Evolutionary conservation across 805 yeast species (phyloP).

Genomic region (Jamesozyma jinghongensis): DNA sequence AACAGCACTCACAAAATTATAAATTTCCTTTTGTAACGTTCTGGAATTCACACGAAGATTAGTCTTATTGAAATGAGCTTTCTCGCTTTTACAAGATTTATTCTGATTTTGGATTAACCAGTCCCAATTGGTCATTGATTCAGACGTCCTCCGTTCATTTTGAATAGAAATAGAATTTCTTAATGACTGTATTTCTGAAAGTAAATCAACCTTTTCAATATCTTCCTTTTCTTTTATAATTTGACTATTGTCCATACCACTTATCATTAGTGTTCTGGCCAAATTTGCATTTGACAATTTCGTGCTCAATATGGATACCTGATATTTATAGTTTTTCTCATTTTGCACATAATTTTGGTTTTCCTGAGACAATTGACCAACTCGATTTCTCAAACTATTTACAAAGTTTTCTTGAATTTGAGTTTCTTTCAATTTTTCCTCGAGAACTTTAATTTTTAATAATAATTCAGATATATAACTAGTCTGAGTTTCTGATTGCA

Average conservation of each 20-base stretch:
- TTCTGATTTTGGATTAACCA: conserved; percentile 4
- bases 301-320: neutral
- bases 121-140: conserved; percentile 8
- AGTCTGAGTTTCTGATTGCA: no score
- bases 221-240: conserved; percentile 30
- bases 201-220: conserved; percentile 30
- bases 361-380: neutral
- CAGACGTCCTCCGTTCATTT: neutral
- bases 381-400: neutral
- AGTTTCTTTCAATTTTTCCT: neutral
- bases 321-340: neutral
- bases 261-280: conserved; percentile 21
- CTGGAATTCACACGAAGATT: neutral
- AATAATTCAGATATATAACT: no score
- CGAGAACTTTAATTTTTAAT: neutral
- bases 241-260: conserved; percentile 28
- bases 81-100: no score
- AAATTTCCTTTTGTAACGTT: neutral
- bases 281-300: conserved; percentile 21
- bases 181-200: conserved; percentile 37
- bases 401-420: neutral
- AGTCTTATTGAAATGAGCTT: neutral
- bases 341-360: neutral
- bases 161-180: neutral
- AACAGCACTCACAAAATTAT: neutral